Evolutionary conservation across 345 rosid species (phyloP).

Genomic region (Combretum micranthum): DNA sequence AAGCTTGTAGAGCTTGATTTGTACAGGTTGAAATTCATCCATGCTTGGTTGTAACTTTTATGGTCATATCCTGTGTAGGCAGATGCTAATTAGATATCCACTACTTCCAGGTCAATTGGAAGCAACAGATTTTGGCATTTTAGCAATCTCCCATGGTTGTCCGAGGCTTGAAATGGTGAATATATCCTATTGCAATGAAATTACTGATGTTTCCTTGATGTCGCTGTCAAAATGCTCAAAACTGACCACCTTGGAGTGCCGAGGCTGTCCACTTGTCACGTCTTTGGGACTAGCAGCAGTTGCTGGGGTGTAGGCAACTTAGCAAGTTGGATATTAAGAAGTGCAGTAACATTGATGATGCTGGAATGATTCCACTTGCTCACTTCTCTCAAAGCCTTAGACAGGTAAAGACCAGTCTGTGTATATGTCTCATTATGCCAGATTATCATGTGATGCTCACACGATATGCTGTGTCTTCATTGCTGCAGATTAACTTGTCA

Average conservation of each 20-base stretch:
- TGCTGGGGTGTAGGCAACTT: constrained; percentile 57
- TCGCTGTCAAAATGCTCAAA: constrained; percentile 41
- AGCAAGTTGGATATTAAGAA: constrained; percentile 58
- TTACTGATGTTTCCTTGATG: constrained; percentile 39
- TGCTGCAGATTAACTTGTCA: constrained; percentile 49
- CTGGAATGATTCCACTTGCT: constrained; percentile 58
- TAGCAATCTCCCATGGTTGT: constrained; percentile 46
- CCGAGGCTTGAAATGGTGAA: constrained; percentile 42
- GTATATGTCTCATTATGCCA: neutral
- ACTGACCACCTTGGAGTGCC: constrained; percentile 47
- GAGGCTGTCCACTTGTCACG: constrained; percentile 58
- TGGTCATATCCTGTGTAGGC: too few relatives aligned
- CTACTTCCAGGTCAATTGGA: constrained; percentile 42
- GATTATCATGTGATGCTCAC: too few relatives aligned
- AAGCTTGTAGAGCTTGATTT: constrained; percentile 61
- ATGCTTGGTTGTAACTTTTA: too few relatives aligned
- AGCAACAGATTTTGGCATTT: constrained; percentile 47
- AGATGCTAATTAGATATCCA: constrained; percentile 5
- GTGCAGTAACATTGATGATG: constrained; percentile 50
- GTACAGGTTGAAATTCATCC: constrained; percentile 35
- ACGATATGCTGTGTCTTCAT: neutral
- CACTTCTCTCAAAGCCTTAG: constrained; percentile 63
- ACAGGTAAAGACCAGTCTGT: constrained; percentile 28
- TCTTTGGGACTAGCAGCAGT: constrained; percentile 59
- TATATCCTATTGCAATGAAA: constrained; percentile 47